Evolutionary conservation across 2,329 filamentous ascomycete genomes (phyloP).

Genomic region (Diatrype stigma): DNA sequence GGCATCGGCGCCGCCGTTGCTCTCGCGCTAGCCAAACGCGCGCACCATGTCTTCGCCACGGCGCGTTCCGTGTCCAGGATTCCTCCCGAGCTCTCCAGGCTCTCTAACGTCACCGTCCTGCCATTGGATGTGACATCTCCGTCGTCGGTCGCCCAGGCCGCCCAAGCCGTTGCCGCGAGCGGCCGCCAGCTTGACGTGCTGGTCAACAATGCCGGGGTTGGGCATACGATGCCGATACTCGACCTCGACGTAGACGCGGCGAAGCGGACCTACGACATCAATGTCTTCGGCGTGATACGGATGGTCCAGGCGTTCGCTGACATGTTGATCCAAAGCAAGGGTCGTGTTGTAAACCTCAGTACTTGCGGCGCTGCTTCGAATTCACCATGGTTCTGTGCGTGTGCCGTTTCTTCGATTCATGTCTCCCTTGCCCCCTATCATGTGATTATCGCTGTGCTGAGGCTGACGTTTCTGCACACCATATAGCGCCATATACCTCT

Average conservation of each 20-base stretch:
- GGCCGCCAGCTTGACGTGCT: slow-evolving; percentile 23
- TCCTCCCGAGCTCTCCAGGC: too few species aligned
- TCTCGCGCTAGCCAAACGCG: neutral
- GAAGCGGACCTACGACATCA: slow-evolving; percentile 23
- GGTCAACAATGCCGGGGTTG: slow-evolving; percentile 28
- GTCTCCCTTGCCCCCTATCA: too few species aligned
- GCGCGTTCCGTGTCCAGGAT: slow-evolving; percentile 2
- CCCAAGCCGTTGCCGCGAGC: too few species aligned
- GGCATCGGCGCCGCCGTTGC: slow-evolving; percentile 5
- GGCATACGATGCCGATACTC: slow-evolving; percentile 24
- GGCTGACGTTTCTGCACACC: too few species aligned
- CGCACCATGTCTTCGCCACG: slow-evolving; percentile 6
- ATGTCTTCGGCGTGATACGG: slow-evolving; percentile 26
- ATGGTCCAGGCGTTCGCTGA: slow-evolving; percentile 25
- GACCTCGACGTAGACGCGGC: slow-evolving; percentile 24
- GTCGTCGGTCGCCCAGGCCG: too few species aligned
- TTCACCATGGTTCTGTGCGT: slow-evolving; percentile 16
- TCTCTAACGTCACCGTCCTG: too few species aligned
- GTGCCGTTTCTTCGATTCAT: too few species aligned
- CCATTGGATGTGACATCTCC: too few species aligned
- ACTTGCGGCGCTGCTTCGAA: slow-evolving; percentile 23
- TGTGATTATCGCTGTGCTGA: too few species aligned
- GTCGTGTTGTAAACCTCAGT: slow-evolving; percentile 21
- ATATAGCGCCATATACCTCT: slow-evolving; percentile 4
- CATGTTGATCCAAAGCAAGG: slow-evolving; percentile 16